Percentiles rank a stretch among this genome's conserved stretches.
Conservation (phyloP, 148 eudicot species). For the Camellia sinensis region DNA sequence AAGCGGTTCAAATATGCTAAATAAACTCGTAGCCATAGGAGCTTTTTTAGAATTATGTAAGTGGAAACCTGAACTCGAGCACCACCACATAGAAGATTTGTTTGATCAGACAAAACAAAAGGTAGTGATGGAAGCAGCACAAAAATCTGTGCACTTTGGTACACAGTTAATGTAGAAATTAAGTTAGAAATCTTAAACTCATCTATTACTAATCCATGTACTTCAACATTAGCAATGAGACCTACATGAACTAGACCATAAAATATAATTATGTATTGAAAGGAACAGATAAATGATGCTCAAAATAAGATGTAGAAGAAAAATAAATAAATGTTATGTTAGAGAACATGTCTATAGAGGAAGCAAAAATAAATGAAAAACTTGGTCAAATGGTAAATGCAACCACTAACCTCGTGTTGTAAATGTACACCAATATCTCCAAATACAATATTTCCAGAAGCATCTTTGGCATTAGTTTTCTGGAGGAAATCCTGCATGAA, state of each 20-base stretch:
- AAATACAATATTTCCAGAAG: constrained; percentile 80
- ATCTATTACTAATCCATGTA: background rate
- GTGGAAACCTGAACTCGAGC: background rate
- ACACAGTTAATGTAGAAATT: no score
- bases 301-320: background rate
- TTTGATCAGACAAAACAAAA: background rate
- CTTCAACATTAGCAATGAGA: background rate
- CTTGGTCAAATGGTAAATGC: background rate
- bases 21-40: background rate
- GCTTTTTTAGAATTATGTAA: background rate
- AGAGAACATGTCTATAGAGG: background rate
- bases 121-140: background rate
- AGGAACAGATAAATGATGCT: background rate
- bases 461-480: constrained; percentile 83
- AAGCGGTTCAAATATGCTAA: background rate
- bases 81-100: background rate
- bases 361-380: background rate
- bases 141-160: background rate
- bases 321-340: background rate
- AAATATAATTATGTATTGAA: background rate
- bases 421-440: constrained; percentile 91
- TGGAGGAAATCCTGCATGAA: constrained; percentile 60
- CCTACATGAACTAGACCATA: background rate
- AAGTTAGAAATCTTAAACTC: background rate
- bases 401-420: constrained; percentile 76